These are phyloP conservation scores for Lachancea lanzarotensis DNA, from an alignment of 805 yeast genomes.

Conservation along the genomic window DNA sequence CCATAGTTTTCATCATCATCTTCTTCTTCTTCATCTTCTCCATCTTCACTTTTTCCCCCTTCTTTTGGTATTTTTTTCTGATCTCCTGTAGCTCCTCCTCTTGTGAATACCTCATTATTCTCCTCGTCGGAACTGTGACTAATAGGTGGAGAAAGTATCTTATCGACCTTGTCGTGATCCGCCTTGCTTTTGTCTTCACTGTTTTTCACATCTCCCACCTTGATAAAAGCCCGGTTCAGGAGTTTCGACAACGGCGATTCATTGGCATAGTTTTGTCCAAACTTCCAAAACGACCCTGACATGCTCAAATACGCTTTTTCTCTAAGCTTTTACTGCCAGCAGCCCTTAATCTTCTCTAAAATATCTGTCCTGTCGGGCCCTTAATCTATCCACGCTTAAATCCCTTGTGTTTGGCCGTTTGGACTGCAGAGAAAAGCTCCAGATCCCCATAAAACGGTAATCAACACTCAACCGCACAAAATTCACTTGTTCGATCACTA, in stretches of 20 bases:
- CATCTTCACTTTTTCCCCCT: constrained; percentile 21
- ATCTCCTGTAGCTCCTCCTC: constrained; percentile 15
- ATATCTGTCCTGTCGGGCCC: background rate
- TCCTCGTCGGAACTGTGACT: constrained; percentile 3
- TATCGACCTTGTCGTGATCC: constrained; percentile 13
- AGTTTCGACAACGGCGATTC: constrained; percentile 50
- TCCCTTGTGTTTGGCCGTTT: background rate
- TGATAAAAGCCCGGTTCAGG: constrained; percentile 33
- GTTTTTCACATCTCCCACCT: constrained; percentile 7
- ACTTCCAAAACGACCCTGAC: constrained; percentile 53
- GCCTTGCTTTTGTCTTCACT: constrained; percentile 8
- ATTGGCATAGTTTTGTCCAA: constrained; percentile 49
- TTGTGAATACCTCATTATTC: constrained; percentile 21
- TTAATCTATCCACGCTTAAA: constrained; percentile 1
- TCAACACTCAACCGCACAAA: background rate
- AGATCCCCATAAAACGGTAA: background rate
- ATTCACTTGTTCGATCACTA: background rate
- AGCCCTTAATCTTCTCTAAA: background rate
- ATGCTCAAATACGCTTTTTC: constrained; percentile 12
- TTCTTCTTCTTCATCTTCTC: constrained; percentile 7
- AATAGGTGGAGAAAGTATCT: constrained; percentile 2
- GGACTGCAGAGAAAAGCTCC: background rate
- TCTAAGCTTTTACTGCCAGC: background rate
- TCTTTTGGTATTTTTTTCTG: background rate
- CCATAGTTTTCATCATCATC: constrained; percentile 17